Evolutionary conservation across 83 land plant species (phyloP).

Genomic region (Picea abies): DNA sequence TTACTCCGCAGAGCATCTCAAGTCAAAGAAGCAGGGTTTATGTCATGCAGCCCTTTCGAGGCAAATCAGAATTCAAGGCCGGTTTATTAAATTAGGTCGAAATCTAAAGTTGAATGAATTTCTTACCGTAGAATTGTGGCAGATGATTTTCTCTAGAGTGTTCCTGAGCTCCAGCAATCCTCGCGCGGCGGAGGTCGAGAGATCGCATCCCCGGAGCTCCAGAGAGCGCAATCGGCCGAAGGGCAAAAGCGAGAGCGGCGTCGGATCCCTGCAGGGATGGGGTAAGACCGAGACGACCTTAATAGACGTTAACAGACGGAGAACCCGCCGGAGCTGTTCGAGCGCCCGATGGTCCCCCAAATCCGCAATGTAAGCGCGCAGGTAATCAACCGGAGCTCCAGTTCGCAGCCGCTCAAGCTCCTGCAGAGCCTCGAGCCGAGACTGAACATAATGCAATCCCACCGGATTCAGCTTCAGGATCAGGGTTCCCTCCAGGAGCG

Average conservation of each 20-base stretch:
- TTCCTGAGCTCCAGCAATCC: constrained; percentile 84
- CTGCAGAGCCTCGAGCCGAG: constrained; percentile 81
- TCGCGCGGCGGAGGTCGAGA: constrained; percentile 81
- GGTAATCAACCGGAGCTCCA: constrained; percentile 94
- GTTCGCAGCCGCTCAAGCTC: constrained; percentile 83
- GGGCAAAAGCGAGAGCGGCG: constrained; percentile 67
- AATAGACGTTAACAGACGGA: constrained; percentile 68
- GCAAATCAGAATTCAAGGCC: too few relatives aligned
- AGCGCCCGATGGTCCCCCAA: constrained; percentile 95
- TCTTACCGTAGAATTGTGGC: constrained; percentile 92
- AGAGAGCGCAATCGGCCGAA: constrained; percentile 67
- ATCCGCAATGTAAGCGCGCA: constrained; percentile 93
- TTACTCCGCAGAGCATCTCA: too few relatives aligned
- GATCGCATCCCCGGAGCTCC: constrained; percentile 93
- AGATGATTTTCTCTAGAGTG: constrained; percentile 88
- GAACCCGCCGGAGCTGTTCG: constrained; percentile 87
- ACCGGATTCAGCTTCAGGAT: constrained; percentile 91
- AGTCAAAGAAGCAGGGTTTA: too few relatives aligned
- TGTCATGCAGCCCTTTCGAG: too few relatives aligned
- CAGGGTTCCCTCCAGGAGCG: constrained; percentile 72
- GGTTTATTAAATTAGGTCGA: too few relatives aligned
- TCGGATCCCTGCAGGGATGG: constrained; percentile 73
- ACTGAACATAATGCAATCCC: constrained; percentile 92
- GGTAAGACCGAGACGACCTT: constrained; percentile 85
- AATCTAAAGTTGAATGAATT: too few relatives aligned